Percentiles rank a stretch among this genome's conserved stretches.
Conservation (phyloP, 208 protist species). For the Acanthamoeba culbertsoni region DNA sequence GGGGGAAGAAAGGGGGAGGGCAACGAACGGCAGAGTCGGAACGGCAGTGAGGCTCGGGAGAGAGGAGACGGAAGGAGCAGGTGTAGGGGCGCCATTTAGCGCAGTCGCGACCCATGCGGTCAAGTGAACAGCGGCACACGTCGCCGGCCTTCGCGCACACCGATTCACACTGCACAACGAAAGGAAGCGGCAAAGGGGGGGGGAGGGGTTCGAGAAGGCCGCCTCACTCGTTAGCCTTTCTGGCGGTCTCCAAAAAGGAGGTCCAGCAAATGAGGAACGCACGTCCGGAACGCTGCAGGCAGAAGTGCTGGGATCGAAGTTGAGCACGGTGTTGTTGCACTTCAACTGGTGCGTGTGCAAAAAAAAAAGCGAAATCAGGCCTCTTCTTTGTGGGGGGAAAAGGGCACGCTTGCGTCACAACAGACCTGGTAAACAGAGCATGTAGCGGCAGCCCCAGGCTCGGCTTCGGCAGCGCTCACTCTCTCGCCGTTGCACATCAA, state of each 20-base stretch:
- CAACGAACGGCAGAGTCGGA: neutral
- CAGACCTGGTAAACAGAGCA: neutral
- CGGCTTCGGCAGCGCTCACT: neutral
- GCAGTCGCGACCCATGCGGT: neutral
- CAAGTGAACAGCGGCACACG: neutral
- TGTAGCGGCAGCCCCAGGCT: neutral
- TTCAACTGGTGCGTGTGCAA: neutral
- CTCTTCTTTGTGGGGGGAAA: neutral
- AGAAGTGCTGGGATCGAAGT: neutral
- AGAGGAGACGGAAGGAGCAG: neutral
- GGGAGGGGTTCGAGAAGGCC: no score
- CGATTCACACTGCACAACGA: neutral
- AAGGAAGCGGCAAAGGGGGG: no score
- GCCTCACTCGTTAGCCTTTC: neutral
- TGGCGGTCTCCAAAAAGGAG: neutral
- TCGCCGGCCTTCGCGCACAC: neutral
- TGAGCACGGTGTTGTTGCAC: neutral
- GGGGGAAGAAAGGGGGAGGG: no score
- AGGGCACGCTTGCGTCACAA: neutral
- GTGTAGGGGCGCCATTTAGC: constrained; percentile 15
- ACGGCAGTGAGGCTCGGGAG: neutral
- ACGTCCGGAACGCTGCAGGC: neutral
- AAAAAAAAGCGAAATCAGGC: neutral
- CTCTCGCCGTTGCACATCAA: neutral
- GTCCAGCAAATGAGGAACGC: neutral